Conservation (phyloP, 768 basidiomycete species). For the Pulveroboletus sp. region DNA sequence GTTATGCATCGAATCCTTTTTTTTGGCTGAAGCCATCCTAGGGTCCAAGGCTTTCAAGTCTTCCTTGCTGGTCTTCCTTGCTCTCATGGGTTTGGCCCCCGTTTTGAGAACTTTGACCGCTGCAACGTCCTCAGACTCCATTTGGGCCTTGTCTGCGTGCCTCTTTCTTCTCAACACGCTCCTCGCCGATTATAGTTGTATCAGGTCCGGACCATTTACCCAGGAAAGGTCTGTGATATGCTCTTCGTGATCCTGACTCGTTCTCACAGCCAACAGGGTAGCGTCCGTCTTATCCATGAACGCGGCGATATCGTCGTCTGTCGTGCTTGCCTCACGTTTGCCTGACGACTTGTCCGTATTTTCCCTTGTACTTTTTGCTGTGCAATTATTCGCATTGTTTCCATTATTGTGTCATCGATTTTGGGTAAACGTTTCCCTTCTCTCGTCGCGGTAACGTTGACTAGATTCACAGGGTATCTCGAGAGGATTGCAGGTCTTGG, state of each 20-base stretch:
- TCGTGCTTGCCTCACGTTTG: conserved; percentile 90
- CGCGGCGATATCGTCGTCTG: conserved; percentile 88
- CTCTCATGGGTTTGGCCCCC: conserved; percentile 87
- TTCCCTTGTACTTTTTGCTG: conserved; percentile 80
- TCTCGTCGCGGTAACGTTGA: conserved; percentile 10
- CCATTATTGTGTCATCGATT: conserved; percentile 74
- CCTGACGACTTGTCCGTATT: conserved; percentile 84
- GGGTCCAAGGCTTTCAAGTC: conserved; percentile 76
- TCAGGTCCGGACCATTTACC: conserved; percentile 39
- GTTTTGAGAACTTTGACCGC: conserved; percentile 90
- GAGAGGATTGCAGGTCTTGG: conserved; percentile 40
- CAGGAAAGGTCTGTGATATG: conserved; percentile 55
- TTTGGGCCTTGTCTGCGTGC: conserved; percentile 90
- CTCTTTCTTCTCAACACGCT: conserved; percentile 81
- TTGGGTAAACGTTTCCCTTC: conserved; percentile 45
- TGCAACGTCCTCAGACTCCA: conserved; percentile 94
- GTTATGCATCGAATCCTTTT: conserved; percentile 9
- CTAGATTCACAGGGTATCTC: conserved; percentile 44
- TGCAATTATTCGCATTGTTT: conserved; percentile 81
- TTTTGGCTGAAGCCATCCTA: conserved; percentile 28
- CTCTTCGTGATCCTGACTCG: conserved; percentile 18
- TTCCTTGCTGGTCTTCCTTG: conserved; percentile 82
- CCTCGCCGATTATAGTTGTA: conserved; percentile 76
- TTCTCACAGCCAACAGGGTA: conserved; percentile 47
- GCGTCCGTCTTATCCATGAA: conserved; percentile 87